These are phyloP conservation scores for Ophiostoma sp. DNA, from an alignment of 2,329 filamentous ascomycete genomes.

Conservation along the genomic window DNA sequence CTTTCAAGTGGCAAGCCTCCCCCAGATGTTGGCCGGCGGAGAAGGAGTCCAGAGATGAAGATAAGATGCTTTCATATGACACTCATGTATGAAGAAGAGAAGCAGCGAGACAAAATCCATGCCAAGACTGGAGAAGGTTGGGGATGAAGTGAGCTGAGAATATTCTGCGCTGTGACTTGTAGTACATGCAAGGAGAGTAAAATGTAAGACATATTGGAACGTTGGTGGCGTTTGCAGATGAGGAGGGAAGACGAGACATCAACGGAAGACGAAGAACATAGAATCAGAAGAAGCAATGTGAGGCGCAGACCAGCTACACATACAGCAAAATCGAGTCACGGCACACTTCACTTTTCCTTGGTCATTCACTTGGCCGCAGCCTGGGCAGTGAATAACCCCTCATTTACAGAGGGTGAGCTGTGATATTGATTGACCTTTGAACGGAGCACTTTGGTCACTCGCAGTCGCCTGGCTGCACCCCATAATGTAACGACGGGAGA, in stretches of 20 bases:
- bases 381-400: neutral
- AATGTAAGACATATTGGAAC: neutral
- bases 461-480: neutral
- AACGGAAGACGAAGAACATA: neutral
- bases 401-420: neutral
- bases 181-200: neutral
- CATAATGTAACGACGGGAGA: slow-evolving; percentile 5
- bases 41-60: too few species aligned
- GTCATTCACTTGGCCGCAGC: neutral
- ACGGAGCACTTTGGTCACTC: neutral
- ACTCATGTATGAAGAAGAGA: too few species aligned
- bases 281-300: neutral
- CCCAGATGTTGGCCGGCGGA: too few species aligned
- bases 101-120: neutral
- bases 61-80: too few species aligned
- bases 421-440: neutral
- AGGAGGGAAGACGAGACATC: neutral
- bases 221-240: neutral
- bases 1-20: too few species aligned
- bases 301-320: neutral
- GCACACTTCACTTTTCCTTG: neutral
- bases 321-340: neutral
- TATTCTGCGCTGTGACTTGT: neutral
- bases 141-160: neutral
- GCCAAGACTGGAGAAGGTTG: neutral